Evolutionary conservation across 1,284 basidiomycete genomes (phyloP), one percentile per base, ranked within the genome.

Genomic region (Trichosporon coremiiforme): DNA sequence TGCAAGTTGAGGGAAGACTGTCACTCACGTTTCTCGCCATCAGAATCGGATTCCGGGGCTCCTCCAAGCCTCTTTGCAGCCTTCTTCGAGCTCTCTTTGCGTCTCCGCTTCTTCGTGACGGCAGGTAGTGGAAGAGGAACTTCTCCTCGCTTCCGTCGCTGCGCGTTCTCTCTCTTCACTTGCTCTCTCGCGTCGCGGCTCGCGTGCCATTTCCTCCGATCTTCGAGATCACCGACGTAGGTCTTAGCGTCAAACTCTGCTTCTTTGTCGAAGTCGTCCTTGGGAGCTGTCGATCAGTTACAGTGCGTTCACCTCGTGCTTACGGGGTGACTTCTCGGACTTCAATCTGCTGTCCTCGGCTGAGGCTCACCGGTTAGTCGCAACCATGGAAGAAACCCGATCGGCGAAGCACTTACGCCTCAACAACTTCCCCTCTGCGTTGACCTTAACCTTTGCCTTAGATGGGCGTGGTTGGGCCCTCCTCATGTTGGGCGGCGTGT

Each of bases 191-290:
- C 29, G 75, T 69, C 36, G 25, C 12, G 4, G 17, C 31, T 15
- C 31, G 13, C 57, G 10, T 70, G 70, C 4, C 74, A 53, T 10
- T 70, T 66, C n/a, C 69, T 15, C 60, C 73, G 67, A 7, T 66
- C 47, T 6, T 66, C 38, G 22, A 73, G 74, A 4, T 66, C 71
- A 1, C 63, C 66, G 1, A 71, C 70, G 66, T 81, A 80, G 17
- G 67, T 45, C 4, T 67, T 68, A 2, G 77, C 78, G 15, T 76
- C 74, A 2, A 64, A 68, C 29, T 70, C 68, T 0, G 69, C 73
- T 4, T 77, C 76, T 0, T 64, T 6, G 3, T 76, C 76, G 64
- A 81, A 81, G 53, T 81, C 80, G 60, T 81, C 80, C 31, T 76
- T 75, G 0, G 72, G 68, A 0, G 70, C 72, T 73, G 7, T 2